phyloP scores from a whole-genome alignment of 2,329 filamentous ascomycete genomes.

The Mycosphaerella arachidis region DNA sequence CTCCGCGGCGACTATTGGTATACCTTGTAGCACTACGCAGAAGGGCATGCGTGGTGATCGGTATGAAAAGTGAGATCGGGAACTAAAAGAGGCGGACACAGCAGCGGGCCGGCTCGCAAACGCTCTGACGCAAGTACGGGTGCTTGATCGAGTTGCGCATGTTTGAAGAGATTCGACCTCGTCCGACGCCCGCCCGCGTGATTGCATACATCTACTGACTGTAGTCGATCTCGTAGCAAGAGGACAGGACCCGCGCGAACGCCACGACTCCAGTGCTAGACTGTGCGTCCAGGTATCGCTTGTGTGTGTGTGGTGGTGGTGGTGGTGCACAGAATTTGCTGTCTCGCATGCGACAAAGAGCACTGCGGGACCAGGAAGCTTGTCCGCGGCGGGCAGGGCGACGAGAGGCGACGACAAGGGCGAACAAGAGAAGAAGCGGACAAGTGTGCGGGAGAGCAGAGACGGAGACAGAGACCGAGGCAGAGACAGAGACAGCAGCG shows the following conservation, averaged over 20 bases:
- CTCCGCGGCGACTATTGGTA: background rate
- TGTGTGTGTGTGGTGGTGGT: background rate
- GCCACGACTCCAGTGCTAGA: background rate
- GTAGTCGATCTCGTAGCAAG: no score
- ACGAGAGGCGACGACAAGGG: background rate
- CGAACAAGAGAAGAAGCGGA: background rate
- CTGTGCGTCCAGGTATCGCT: background rate
- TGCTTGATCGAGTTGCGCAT: background rate
- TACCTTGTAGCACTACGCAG: background rate
- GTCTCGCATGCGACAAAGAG: background rate
- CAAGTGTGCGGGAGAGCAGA: background rate
- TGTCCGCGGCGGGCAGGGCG: constrained; percentile 2
- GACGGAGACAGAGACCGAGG: background rate
- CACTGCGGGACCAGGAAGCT: background rate
- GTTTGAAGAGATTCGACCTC: background rate
- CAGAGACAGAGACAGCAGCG: background rate
- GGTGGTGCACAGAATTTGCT: background rate
- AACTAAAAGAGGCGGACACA: background rate
- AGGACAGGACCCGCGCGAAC: background rate
- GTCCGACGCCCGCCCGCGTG: background rate
- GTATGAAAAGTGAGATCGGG: background rate
- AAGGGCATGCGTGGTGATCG: background rate
- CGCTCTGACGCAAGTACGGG: background rate
- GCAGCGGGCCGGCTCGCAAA: background rate
- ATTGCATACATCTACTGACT: background rate